Base-by-base conservation (phyloP, 2,329 filamentous ascomycete species). In the Elsinoe batatas region DNA sequence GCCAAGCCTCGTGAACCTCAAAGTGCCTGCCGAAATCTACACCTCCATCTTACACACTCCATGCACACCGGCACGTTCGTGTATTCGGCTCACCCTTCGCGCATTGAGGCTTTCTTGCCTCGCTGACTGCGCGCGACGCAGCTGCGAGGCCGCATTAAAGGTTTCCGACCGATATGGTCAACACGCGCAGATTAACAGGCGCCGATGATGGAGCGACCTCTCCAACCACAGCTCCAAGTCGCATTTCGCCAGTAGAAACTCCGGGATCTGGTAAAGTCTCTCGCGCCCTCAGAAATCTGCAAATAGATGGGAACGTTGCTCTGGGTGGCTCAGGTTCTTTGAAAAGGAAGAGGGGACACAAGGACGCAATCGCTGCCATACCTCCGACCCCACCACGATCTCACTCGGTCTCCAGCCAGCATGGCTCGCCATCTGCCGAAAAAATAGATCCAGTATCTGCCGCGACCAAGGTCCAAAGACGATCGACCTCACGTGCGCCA, bases 321-420 rank as follows among this genome's bases (percentile, higher is more conserved):
- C 40, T 55, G 22, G 38, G 40, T 10, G 53, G 53, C 15, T 6
- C 8, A 13, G 38, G 38, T 10, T 55, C 53, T 11, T 15, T 55
- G 13, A 55, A 55, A 18, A 44, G 53, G 15, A 55, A 55, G 53
- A 55, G 53, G 26, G 40, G 38, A 33, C 36, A 54, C 20, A 36
- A 54, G 15, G 22, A n/a, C 13, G 30, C 36, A n/a, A 8, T n/a
- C 10, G 37, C 36, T 17, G 6, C 37, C 13, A 30, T 13, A 32
- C 26, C 20, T 7, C 38, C 17, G 15, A 42, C 38, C 17, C 51
- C 36, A 26, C 36, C 51, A 2, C 38, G 22, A 13, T 44, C 51
- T n/a, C 51, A 54, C 17, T 54, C 51, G 11, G 22, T 44, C 20
- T 51, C 47, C 10, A 51, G 47, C 36, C 36, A 44, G 36, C 35